phyloP scores from a whole-genome alignment of 202 grass and related monocot genomes.

The Hordeum pubiflorum region DNA sequence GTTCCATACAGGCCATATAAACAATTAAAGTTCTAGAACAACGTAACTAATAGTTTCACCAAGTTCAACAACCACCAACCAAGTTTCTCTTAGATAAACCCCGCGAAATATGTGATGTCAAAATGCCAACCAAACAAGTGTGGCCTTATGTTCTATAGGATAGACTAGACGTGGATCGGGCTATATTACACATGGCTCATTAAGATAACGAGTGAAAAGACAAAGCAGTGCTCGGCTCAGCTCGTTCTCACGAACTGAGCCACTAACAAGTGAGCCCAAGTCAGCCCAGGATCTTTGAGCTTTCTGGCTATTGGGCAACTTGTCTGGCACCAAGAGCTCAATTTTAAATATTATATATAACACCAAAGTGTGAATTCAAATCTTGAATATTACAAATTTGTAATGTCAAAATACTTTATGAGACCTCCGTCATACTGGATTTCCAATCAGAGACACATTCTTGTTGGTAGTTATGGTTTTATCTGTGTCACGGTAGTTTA shows the following conservation, averaged over 20 bases:
- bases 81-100: background rate
- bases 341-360: background rate
- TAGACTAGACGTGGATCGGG: background rate
- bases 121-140: background rate
- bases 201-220: background rate
- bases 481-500: background rate
- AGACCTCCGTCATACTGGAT: constrained; percentile 1
- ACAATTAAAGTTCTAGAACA: background rate
- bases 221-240: background rate
- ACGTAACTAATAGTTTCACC: background rate
- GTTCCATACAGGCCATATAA: background rate
- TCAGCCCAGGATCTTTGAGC: background rate
- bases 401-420: constrained; percentile 11
- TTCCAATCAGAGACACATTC: constrained; percentile 1
- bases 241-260: background rate
- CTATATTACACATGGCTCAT: background rate
- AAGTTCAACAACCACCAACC: background rate
- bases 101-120: background rate
- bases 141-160: background rate
- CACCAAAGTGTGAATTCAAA: background rate
- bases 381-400: background rate
- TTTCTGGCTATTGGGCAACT: background rate
- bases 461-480: constrained; percentile 6
- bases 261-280: background rate
- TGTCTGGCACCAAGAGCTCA: constrained; percentile 17